A percentile compares a stretch with the other conserved stretches of the same genome.
Evolutionary conservation across 2,329 filamentous ascomycete species (phyloP).

Genomic region (Pseudofabraea citricarpa): DNA sequence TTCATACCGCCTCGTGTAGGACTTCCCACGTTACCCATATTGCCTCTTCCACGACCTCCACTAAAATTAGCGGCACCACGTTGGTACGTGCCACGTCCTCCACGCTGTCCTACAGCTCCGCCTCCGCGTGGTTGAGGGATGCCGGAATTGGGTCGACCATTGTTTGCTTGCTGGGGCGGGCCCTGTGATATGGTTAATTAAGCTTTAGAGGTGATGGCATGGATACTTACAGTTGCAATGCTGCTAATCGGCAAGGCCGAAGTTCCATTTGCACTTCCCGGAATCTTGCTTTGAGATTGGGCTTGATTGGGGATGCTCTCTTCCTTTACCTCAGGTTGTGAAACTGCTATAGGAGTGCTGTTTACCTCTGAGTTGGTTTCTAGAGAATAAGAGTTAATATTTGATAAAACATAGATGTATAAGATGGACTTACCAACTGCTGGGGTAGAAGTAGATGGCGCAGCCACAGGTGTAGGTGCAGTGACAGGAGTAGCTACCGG

Average conservation of each 20-base stretch:
- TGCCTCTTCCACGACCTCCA: slow-evolving; percentile 23
- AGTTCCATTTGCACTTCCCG: slow-evolving; percentile 14
- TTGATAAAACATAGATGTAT: no score
- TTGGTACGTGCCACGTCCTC: slow-evolving; percentile 18
- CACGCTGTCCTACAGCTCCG: slow-evolving; percentile 15
- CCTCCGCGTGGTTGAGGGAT: slow-evolving; percentile 25
- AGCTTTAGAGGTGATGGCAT: not conserved
- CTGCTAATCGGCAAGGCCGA: slow-evolving; percentile 16
- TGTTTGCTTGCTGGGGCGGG: slow-evolving; percentile 13
- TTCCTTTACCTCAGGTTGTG: no score
- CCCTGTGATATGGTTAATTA: slow-evolving; percentile 11
- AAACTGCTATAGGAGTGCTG: slow-evolving; percentile 4
- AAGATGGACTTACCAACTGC: no score
- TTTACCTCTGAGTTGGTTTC: slow-evolving; percentile 17
- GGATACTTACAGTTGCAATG: slow-evolving; percentile 22
- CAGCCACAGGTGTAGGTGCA: slow-evolving; percentile 1
- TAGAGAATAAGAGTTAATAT: not conserved
- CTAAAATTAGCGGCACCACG: slow-evolving; percentile 7
- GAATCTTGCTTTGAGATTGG: slow-evolving; percentile 8
- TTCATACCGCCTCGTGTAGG: slow-evolving; percentile 25
- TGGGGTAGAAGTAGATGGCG: no score
- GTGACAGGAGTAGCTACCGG: slow-evolving; percentile 7
- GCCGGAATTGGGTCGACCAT: slow-evolving; percentile 16
- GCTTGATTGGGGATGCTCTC: no score
- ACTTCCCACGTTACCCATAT: slow-evolving; percentile 10